Evolutionary conservation across 345 rosid species (phyloP).

Genomic region (Salix purpurea): DNA sequence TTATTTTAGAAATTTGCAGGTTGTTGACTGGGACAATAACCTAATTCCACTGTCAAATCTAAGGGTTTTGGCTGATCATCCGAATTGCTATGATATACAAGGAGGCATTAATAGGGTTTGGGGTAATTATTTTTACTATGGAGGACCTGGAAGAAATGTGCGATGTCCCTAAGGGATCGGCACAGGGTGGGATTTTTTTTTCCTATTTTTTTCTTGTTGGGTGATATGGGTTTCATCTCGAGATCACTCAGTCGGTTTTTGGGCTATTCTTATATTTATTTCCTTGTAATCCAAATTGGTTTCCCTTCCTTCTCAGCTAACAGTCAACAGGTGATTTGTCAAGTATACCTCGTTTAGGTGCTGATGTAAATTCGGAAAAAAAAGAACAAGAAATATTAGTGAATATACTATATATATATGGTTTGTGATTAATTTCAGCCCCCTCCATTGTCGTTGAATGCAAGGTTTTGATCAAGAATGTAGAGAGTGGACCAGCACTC

Average conservation of each 20-base stretch:
- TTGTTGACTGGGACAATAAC: constrained; percentile 93
- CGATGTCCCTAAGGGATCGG: constrained; percentile 59
- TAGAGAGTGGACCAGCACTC: constrained; percentile 5
- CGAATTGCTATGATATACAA: constrained; percentile 83
- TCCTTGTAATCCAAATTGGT: constrained; percentile 23
- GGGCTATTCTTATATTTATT: constrained; percentile 33
- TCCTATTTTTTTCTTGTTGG: constrained; percentile 15
- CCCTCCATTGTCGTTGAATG: neutral
- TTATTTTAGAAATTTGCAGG: constrained; percentile 79
- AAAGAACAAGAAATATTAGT: constrained; percentile 16
- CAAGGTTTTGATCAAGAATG: constrained; percentile 6
- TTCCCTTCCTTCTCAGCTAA: constrained; percentile 18
- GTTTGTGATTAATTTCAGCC: constrained; percentile 14
- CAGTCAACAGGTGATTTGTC: constrained; percentile 22
- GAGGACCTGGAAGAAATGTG: constrained; percentile 91
- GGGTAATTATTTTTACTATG: constrained; percentile 92
- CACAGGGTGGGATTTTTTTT: constrained; percentile 9
- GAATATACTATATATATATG: constrained; percentile 17
- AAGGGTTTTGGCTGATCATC: constrained; percentile 73
- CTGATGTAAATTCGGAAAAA: constrained; percentile 37
- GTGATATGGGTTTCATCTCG: constrained; percentile 38
- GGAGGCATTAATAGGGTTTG: constrained; percentile 77
- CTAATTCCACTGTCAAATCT: constrained; percentile 65
- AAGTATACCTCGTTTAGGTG: constrained; percentile 29
- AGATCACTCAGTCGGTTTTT: constrained; percentile 29